Evolutionary conservation across 345 rosid species (phyloP), one percentile per base, ranked within the genome.

Genomic region (Tarenaya hassleriana): DNA sequence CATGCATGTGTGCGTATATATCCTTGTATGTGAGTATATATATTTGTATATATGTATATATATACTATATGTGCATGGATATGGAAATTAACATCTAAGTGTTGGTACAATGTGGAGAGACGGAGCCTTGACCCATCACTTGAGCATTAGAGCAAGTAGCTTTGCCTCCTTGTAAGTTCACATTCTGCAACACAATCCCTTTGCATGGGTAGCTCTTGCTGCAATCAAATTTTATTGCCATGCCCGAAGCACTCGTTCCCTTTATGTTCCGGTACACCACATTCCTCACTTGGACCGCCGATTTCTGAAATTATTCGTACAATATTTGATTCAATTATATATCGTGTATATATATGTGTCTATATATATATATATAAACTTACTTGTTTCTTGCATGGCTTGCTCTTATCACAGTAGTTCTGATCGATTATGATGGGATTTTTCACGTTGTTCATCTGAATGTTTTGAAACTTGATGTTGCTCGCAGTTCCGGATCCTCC

Each of bases 401-500:
- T 45, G 24, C 60, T 50, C 50, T 80, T 82, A 71, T 91, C 96
- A 56, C 98, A 86, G 56, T 91, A 91, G 57, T 74, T 50, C 33
- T 91, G 98, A 48, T 87, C 88, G 46, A 91, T 79, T 19, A 91
- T 82, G 34, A 91, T 91, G 8, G 98, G 96, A 64, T 91, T 77
- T 54, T 48, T 61, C 32, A 91, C 98, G 14, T 86, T 77, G 1
- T 65, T 11, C 96, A 91, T 87, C 24, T 60, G 66, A 11, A 91
- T 72, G 54, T 91, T 82, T 50, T 78, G 76, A 40, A 91, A 91
- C 32, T 43, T 71, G 55, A 91, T 75, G 78, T 84, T 73, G 63
- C 64, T 78, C 31, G 87, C 98, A 47, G 58, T 71, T 57, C 98
- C 98, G 3, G 89, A 86, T 11, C 98, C 98, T 79, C 98, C 98